Base-by-base conservation (phyloP, 2,329 filamentous ascomycete species). In the Triangularia verruculosa region DNA sequence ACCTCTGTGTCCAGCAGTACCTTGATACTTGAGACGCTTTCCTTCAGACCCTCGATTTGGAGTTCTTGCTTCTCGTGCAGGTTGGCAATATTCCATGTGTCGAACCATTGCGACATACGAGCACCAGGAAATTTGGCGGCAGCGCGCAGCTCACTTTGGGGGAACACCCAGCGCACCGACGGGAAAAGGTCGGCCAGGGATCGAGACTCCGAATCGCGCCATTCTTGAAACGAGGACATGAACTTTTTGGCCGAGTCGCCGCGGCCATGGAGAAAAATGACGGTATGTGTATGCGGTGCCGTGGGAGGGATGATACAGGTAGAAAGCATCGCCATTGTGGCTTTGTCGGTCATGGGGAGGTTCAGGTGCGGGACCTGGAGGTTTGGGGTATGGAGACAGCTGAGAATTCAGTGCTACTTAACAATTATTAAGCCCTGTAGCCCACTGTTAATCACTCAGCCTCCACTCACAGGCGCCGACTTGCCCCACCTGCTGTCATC, bases 81-180 rank as follows among this genome's bases (percentile, higher is more conserved):
- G 61, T 79, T 70, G 20, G 72, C 67, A 0, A 78, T 72, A 56
- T 80, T 77, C 72, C 74, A 78, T 43, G 81, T 75, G 67, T 85
- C 81, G 69, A 83, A 85, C 82, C 82, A 85, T 62, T 81, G 78
- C 9, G 75, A 74, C 62, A 61, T 53, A 7, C 27, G 30, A 27
- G n/a, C 51, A 6, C 51, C 30, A 20, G 61, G 47, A 57, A 64
- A 24, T 27, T 58, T 54, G 47, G 73, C 72, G 47, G 71, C 70
- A 59, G 70, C 61, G 25, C 69, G 67, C 24, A 70, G 39, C 11
- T 75, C 75, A 1, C 80, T 77, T 61, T 76, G 74, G 5, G 81
- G 80, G 55, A 83, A 83, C 7, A 83, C 79, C 78, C 80, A 83
- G 58, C 78, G 76, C 66, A 81, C 75, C 1, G 76, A 74, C 1